Conservation (phyloP, 2,329 filamentous ascomycete genomes). For the Rugonectria rugulosa region DNA sequence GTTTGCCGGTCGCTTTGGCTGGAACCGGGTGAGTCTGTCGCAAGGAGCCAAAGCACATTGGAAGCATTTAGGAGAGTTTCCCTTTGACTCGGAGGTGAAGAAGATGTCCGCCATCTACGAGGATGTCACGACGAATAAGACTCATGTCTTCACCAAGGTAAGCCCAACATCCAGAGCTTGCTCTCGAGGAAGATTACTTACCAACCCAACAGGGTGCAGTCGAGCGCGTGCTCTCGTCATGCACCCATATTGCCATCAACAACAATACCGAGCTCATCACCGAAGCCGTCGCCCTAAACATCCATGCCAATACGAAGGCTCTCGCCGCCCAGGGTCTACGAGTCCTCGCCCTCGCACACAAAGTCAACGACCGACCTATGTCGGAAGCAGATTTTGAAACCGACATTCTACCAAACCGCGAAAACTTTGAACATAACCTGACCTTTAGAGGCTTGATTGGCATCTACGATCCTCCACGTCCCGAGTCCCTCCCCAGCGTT, state of each 20-base stretch:
- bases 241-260: constrained; percentile 55
- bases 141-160: constrained; percentile 65
- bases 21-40: constrained; percentile 62
- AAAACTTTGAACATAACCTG: constrained; percentile 59
- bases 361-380: constrained; percentile 18
- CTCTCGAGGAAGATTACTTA: background rate
- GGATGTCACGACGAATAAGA: constrained; percentile 46
- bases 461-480: constrained; percentile 72
- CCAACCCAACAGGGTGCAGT: constrained; percentile 60
- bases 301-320: constrained; percentile 70
- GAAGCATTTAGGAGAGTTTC: constrained; percentile 71
- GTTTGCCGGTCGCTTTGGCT: constrained; percentile 73
- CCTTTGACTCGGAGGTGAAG: constrained; percentile 78
- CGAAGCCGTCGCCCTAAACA: constrained; percentile 54
- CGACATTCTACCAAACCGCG: constrained; percentile 29
- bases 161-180: background rate
- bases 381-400: constrained; percentile 40
- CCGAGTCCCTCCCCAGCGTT: constrained; percentile 65
- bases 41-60: constrained; percentile 57
- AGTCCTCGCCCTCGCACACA: constrained; percentile 67
- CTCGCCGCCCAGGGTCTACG: constrained; percentile 70
- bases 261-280: constrained; percentile 45
- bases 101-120: constrained; percentile 78
- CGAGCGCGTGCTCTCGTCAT: constrained; percentile 70
- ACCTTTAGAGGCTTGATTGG: constrained; percentile 71